Evolutionary conservation across 2,329 filamentous ascomycete genomes (phyloP).

Genomic region (Botryosphaeria agaves): DNA sequence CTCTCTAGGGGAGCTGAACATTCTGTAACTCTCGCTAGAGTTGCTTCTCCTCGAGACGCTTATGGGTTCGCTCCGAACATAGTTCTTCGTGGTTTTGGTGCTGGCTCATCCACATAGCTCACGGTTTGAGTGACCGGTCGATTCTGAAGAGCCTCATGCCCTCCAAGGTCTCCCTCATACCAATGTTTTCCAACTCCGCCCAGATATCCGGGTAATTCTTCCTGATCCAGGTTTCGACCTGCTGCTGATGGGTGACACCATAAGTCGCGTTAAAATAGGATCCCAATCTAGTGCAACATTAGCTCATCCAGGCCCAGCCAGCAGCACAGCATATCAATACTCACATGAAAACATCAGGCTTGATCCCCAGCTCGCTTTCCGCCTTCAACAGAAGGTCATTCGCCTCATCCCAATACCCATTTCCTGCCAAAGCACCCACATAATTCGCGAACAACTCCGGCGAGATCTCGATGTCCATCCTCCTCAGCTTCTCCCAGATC

Average conservation of each 20-base stretch:
- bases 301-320: neutral
- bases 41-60: too few species aligned
- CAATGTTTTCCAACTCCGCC: conserved; percentile 43
- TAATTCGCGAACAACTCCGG: conserved; percentile 60
- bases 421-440: conserved; percentile 55
- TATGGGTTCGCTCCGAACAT: too few species aligned
- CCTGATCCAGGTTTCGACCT: conserved; percentile 60
- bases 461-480: conserved; percentile 66
- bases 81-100: neutral
- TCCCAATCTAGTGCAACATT: conserved; percentile 39
- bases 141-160: conserved; percentile 9
- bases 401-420: conserved; percentile 52
- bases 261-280: conserved; percentile 58
- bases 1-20: too few species aligned
- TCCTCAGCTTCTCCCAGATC: conserved; percentile 54
- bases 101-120: neutral
- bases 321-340: too few species aligned
- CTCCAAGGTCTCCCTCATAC: conserved; percentile 11
- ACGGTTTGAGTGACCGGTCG: conserved; percentile 7
- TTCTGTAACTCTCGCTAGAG: too few species aligned
- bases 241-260: conserved; percentile 39
- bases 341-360: conserved; percentile 55
- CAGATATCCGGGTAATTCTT: conserved; percentile 51
- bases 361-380: conserved; percentile 39
- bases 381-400: conserved; percentile 49